Base-by-base conservation (phyloP, 176 grass and related monocot genomes). In the Musa acuminata region DNA sequence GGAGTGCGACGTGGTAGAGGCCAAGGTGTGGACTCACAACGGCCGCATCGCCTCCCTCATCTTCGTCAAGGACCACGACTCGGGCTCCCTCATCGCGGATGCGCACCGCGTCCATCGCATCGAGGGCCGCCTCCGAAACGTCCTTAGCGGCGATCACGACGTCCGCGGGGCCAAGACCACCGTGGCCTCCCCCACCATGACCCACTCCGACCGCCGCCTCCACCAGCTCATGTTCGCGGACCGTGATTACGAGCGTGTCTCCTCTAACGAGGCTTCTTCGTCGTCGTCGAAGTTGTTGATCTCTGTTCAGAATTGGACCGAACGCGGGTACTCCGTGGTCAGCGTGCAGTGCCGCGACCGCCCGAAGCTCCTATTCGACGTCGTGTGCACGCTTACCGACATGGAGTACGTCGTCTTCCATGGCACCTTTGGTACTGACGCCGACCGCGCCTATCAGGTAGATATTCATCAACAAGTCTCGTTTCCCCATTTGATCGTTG, bases 351-450 rank as follows among this genome's bases (percentile, higher is more conserved):
- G 94, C 78, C 82, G 78, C 24, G 94, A 98, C 75, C 69, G 94
- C 21, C 90, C 94, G 49, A 98, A 93, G 82, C 86, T 98, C 9
- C 78, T 98, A 7, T 93, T 98, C 81, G 94, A 98, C 70, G 88
- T 98, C 58, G 88, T 93, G 72, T 98, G 94, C 81, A 91, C 88
- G 43, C 64, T 98, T 27, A 98, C 94, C 29, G 94, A 98, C 74
- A 73, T 98, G 94, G 94, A 98, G 75, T 98, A 98, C 81, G 87
- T 93, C 19, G 90, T 98, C 14, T 98, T 87, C 74, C 94, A 98
- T 52, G 94, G 94, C 83, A 98, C 90, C 14, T 80, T 98, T 22
- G 84, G 91, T 74, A 91, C 88, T 19, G 82, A 87, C 72, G 94
- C 77, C 74, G 87, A 91, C 77, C 79, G 85, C 73, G 94, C 94